Evolutionary conservation across 768 basidiomycete genomes (phyloP).

Genomic region (Rhizopogon sp.): DNA sequence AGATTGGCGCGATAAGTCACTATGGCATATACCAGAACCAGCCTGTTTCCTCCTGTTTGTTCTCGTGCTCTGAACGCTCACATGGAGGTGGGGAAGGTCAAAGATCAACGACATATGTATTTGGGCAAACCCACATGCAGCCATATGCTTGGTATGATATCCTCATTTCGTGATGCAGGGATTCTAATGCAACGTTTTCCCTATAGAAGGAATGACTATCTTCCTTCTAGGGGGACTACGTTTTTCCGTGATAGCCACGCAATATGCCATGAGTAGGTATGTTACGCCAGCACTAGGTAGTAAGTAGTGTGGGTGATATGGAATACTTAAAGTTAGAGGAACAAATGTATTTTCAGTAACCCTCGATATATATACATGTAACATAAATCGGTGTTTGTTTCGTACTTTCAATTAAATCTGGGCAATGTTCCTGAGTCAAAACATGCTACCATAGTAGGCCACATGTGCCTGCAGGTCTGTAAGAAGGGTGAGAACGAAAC

Average conservation of each 20-base stretch:
- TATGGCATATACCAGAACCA: conserved; percentile 5
- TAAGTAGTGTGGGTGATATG: not conserved
- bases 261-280: too few species aligned
- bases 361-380: not conserved
- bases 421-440: not conserved
- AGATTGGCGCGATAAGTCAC: conserved; percentile 16
- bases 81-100: not conserved
- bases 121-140: not conserved
- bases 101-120: not conserved
- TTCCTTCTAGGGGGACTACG: not conserved
- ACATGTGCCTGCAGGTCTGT: not conserved
- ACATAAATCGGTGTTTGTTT: too few species aligned
- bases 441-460: not conserved
- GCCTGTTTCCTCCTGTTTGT: not conserved
- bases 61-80: not conserved
- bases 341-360: not conserved
- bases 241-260: not conserved
- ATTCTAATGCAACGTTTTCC: not conserved
- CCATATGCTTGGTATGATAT: not conserved
- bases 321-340: not conserved
- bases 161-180: not conserved
- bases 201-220: not conserved
- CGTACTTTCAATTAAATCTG: not conserved
- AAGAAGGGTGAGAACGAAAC: not conserved
- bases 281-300: too few species aligned